These are phyloP conservation scores for Penicillium verhagenii DNA, from an alignment of 495 filamentous ascomycete genomes.

Conservation along the genomic window DNA sequence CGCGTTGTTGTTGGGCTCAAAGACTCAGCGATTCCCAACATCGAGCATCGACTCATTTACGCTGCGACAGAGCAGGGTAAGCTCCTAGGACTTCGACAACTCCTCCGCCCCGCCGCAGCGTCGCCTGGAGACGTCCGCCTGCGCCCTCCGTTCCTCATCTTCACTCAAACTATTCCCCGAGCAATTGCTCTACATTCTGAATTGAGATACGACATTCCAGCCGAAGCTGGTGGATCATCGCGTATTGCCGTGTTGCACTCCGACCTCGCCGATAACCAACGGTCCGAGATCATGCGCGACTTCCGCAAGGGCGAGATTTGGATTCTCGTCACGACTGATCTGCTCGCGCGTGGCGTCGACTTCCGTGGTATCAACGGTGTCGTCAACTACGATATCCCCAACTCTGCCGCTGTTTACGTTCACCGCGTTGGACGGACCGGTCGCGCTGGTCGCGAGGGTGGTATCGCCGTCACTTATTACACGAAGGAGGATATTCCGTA, in stretches of 20 bases:
- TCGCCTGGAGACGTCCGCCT: slow-evolving; percentile 60
- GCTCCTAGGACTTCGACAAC: slow-evolving; percentile 84
- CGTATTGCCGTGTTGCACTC: slow-evolving; percentile 91
- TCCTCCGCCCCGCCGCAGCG: slow-evolving; percentile 74
- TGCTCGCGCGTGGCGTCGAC: slow-evolving; percentile 87
- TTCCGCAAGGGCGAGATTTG: slow-evolving; percentile 93
- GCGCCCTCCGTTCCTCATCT: slow-evolving; percentile 86
- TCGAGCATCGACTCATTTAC: slow-evolving; percentile 86
- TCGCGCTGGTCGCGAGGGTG: slow-evolving; percentile 80
- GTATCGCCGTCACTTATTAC: slow-evolving; percentile 90
- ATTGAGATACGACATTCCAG: slow-evolving; percentile 90
- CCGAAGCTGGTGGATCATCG: slow-evolving; percentile 78
- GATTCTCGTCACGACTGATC: slow-evolving; percentile 93
- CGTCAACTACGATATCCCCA: slow-evolving; percentile 95
- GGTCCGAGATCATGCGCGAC: slow-evolving; percentile 77
- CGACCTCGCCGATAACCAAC: slow-evolving; percentile 71
- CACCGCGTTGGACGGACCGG: slow-evolving; percentile 93
- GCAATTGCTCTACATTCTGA: slow-evolving; percentile 85
- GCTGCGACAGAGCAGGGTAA: slow-evolving; percentile 92
- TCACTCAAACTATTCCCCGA: slow-evolving; percentile 90
- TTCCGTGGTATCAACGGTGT: slow-evolving; percentile 90
- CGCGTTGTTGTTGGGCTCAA: slow-evolving; percentile 92
- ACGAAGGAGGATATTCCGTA: slow-evolving; percentile 92
- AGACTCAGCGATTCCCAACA: slow-evolving; percentile 89
- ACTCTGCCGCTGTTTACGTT: slow-evolving; percentile 82